Evolutionary conservation across 2,329 filamentous ascomycete species (phyloP).

Genomic region (Clarireedia hainanense): DNA sequence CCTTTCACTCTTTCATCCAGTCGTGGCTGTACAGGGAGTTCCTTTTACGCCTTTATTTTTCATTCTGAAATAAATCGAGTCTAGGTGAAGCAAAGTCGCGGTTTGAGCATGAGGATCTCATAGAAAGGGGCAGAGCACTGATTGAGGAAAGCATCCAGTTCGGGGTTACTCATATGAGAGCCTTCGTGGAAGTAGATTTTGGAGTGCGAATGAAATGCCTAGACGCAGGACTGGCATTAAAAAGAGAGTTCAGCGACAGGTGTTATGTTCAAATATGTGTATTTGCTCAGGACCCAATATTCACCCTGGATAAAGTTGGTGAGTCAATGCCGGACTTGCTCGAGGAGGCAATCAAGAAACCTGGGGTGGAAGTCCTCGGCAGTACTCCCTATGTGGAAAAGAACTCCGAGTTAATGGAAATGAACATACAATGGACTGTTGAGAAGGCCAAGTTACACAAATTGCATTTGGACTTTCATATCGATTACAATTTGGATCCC

Average conservation of each 20-base stretch:
- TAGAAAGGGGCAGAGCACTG: slow-evolving; percentile 55
- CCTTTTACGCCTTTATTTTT: background rate
- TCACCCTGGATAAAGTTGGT: slow-evolving; percentile 44
- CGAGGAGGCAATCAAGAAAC: slow-evolving; percentile 34
- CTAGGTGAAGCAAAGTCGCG: slow-evolving; percentile 47
- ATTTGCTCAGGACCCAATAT: slow-evolving; percentile 64
- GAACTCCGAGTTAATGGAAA: slow-evolving; percentile 30
- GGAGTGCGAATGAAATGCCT: slow-evolving; percentile 51
- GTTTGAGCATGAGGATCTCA: slow-evolving; percentile 55
- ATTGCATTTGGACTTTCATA: slow-evolving; percentile 61
- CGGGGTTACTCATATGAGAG: slow-evolving; percentile 61
- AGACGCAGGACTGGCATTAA: slow-evolving; percentile 48
- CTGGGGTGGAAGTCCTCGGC: slow-evolving; percentile 51
- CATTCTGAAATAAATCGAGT: background rate
- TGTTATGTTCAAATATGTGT: slow-evolving; percentile 60
- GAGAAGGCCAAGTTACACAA: slow-evolving; percentile 40
- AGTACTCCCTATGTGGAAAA: slow-evolving; percentile 64
- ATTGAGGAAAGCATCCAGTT: slow-evolving; percentile 55
- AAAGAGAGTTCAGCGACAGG: slow-evolving; percentile 41
- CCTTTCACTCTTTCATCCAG: slow-evolving; percentile 1
- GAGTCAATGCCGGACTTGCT: slow-evolving; percentile 44
- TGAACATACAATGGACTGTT: slow-evolving; percentile 58
- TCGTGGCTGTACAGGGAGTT: background rate
- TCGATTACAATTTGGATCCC: slow-evolving; percentile 59
- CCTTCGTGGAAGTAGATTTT: slow-evolving; percentile 64